Evolutionary conservation across 352 stramenopile genomes (phyloP).

Genomic region (Phytopythium aichiense): DNA sequence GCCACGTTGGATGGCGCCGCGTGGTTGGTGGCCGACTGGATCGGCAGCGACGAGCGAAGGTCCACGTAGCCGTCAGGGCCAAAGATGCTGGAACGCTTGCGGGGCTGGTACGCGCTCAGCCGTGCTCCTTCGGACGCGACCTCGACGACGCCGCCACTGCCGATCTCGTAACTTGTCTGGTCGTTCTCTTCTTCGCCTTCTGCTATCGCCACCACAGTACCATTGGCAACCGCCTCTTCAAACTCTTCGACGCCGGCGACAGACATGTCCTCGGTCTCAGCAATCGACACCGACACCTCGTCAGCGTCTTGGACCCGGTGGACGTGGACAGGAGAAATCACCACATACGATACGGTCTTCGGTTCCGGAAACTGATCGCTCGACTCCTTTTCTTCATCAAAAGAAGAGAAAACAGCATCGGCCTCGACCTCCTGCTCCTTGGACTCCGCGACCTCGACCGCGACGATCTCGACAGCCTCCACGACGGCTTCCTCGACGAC

Average conservation of each 20-base stretch:
- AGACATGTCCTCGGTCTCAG: not conserved
- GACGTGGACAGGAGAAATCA: not conserved
- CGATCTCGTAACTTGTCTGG: constrained; percentile 3
- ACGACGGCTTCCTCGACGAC: no score
- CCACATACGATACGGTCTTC: not conserved
- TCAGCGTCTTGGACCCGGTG: not conserved
- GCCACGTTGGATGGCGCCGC: not conserved
- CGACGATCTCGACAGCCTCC: not conserved
- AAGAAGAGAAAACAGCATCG: not conserved
- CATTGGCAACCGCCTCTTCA: constrained; percentile 3
- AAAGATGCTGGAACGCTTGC: constrained; percentile 13
- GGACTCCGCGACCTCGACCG: constrained; percentile 1
- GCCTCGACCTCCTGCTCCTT: not conserved
- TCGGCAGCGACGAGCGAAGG: not conserved
- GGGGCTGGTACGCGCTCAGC: constrained; percentile 12
- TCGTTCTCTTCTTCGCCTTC: constrained; percentile 2
- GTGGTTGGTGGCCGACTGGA: not conserved
- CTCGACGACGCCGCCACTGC: not conserved
- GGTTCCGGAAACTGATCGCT: not conserved
- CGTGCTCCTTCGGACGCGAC: constrained; percentile 2
- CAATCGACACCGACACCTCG: not conserved
- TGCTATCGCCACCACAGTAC: not conserved
- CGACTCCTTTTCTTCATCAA: constrained; percentile 5
- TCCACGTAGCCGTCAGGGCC: constrained; percentile 2
- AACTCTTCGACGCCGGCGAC: not conserved